A percentile compares a stretch with the other conserved stretches of the same genome.
phyloP scores from a whole-genome alignment of 768 basidiomycete genomes.

The Hebeloma cylindrosporum region DNA sequence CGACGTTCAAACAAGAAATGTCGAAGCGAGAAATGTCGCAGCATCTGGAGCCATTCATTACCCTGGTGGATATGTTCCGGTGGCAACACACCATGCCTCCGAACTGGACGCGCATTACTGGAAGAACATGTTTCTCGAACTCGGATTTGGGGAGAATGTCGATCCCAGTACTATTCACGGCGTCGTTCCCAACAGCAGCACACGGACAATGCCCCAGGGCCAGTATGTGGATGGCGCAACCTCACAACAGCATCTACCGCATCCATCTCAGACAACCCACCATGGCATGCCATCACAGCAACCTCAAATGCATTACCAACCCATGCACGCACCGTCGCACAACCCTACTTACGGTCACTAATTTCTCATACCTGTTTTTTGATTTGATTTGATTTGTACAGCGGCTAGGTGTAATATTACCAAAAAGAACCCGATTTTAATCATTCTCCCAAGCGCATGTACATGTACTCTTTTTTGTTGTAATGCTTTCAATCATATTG shows the following conservation, averaged over 20 bases:
- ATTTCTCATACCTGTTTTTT: conserved; percentile 15
- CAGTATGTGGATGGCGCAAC: conserved; percentile 27
- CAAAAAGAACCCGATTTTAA: conserved; percentile 4
- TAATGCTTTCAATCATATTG: conserved; percentile 17
- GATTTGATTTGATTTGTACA: neutral
- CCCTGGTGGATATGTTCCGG: conserved; percentile 34
- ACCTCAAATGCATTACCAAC: conserved; percentile 18
- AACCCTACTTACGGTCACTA: conserved; percentile 33
- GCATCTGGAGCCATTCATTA: conserved; percentile 21
- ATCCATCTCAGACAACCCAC: conserved; percentile 24
- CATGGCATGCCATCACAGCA: conserved; percentile 20
- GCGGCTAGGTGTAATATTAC: neutral
- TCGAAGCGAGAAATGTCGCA: conserved; percentile 8
- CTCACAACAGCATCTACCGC: conserved; percentile 13
- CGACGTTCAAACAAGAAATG: conserved; percentile 18
- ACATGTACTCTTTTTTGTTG: conserved; percentile 1
- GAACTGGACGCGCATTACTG: conserved; percentile 72
- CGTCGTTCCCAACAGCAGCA: conserved; percentile 20
- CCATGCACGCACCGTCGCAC: conserved; percentile 25
- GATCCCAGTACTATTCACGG: conserved; percentile 29
- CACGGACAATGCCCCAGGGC: conserved; percentile 18
- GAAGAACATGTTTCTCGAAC: conserved; percentile 72
- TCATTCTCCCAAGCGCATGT: neutral
- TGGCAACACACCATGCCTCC: conserved; percentile 43
- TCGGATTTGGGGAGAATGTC: conserved; percentile 59